Evolutionary conservation across 106 monocot species (phyloP), one percentile per base, ranked within the genome.

Genomic region (Narthecium ossifragum): DNA sequence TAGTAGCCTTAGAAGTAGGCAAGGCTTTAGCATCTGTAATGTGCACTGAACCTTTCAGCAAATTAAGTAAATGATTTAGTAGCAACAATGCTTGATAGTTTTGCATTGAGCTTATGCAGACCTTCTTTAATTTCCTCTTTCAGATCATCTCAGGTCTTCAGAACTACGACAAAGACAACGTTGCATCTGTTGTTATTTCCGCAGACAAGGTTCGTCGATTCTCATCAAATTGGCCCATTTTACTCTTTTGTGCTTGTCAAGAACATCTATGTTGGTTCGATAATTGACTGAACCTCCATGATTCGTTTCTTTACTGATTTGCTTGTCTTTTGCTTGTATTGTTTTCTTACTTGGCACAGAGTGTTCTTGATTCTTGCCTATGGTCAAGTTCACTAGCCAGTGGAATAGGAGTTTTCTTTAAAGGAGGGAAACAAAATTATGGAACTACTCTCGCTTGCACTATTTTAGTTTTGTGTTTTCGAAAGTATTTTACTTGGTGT

Each of bases 131-230:
- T 18, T 32, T 41, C 61, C 45, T 15, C 39, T 31, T 61, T 46
- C 78, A 93, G 93, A 85, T 93, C 37, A 93, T 93, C 22, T 81
- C 88, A 11, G 93, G 93, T 30, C 75, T 93, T 49, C 80, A 73
- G 52, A 88, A 93, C 55, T 88, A 88, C 29, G 85, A 93, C 74
- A 82, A 65, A 62, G 73, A 82, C 28, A 85, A 57, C 33, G 85
- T 88, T 62, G 72, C 93, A 6, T 78, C 81, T 51, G 88, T 88
- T 50, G 74, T 93, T 62, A 82, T 72, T 46, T 85, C 93, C 48
- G 90, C 94, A 33, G 89, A 94, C 48, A 90, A 94, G 89, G 93
- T 93, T 39, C 22, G 51, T 33, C 15, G 55, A 25, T 39, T 8
- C 1, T 31, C 27, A 31, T 17, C 31, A 5, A 29, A 8, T 45